Conservation (phyloP, 2,329 filamentous ascomycete species). For the Colletotrichum plurivorum region DNA sequence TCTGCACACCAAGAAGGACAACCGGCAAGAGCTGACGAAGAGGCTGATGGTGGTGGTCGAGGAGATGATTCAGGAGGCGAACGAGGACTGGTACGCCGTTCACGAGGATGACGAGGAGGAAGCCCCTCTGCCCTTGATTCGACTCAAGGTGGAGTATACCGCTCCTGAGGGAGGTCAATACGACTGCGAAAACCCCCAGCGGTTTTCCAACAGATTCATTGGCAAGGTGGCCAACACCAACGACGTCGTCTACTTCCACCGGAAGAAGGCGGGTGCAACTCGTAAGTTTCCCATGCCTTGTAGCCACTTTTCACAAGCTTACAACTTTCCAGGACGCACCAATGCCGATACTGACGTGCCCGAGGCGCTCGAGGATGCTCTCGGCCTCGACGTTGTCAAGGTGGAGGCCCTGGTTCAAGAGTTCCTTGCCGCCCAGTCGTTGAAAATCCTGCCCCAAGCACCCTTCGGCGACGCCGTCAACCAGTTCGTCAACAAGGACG, state of each 20-base stretch:
- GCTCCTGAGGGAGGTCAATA: conserved; percentile 88
- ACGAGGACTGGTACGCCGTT: conserved; percentile 83
- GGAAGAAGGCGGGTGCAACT: conserved; percentile 79
- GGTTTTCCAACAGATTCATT: conserved; percentile 93
- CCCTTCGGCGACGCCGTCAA: conserved; percentile 93
- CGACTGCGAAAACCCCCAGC: conserved; percentile 94
- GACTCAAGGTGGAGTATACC: conserved; percentile 91
- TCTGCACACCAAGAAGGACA: conserved; percentile 85
- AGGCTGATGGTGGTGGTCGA: conserved; percentile 85
- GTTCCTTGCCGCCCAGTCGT: conserved; percentile 86
- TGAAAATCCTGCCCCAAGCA: conserved; percentile 93
- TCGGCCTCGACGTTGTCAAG: conserved; percentile 82
- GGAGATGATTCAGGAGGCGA: conserved; percentile 88
- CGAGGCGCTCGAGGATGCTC: conserved; percentile 73
- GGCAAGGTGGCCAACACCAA: conserved; percentile 94
- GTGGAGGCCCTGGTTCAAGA: conserved; percentile 92
- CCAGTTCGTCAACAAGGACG: conserved; percentile 94
- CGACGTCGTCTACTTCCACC: conserved; percentile 93
- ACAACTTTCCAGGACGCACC: conserved; percentile 48
- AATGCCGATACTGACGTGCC: conserved; percentile 71
- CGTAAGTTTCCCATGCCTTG: conserved; percentile 52
- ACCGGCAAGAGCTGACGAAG: conserved; percentile 83
- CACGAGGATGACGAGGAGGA: conserved; percentile 75
- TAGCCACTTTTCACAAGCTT: conserved; percentile 4
- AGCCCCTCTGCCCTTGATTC: conserved; percentile 84